Conservation (phyloP, 495 filamentous ascomycete genomes). For the Daldinia childiae region DNA sequence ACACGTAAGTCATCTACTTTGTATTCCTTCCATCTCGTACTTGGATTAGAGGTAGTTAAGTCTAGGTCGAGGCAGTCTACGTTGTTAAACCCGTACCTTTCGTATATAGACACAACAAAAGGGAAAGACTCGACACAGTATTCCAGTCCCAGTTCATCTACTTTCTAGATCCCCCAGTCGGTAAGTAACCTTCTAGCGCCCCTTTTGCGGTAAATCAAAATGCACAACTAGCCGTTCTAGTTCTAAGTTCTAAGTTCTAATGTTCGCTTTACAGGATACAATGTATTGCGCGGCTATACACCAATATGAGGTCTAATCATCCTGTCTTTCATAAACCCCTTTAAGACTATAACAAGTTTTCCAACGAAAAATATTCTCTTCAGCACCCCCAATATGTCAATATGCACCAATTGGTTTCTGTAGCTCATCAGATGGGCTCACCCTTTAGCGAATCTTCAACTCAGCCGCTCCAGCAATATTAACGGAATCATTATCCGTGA, state of each 20-base stretch:
- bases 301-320: background rate
- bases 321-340: background rate
- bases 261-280: background rate
- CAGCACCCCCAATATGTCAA: slow-evolving; percentile 48
- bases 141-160: slow-evolving; percentile 51
- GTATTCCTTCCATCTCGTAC: slow-evolving; percentile 29
- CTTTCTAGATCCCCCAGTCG: slow-evolving; percentile 54
- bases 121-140: slow-evolving; percentile 53
- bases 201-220: slow-evolving; percentile 45
- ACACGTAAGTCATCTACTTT: slow-evolving; percentile 6
- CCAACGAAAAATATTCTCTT: slow-evolving; percentile 34
- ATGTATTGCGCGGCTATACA: background rate
- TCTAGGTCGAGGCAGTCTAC: slow-evolving; percentile 26
- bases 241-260: slow-evolving; percentile 44
- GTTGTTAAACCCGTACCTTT: slow-evolving; percentile 48
- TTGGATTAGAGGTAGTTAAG: slow-evolving; percentile 23
- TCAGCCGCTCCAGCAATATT: slow-evolving; percentile 46
- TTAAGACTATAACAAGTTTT: slow-evolving; percentile 2
- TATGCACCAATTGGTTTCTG: slow-evolving; percentile 35
- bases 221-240: slow-evolving; percentile 46
- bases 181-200: slow-evolving; percentile 50
- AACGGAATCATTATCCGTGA: slow-evolving; percentile 50
- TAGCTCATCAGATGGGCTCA: slow-evolving; percentile 17
- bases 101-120: slow-evolving; percentile 49
- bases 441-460: slow-evolving; percentile 49